Evolutionary conservation across 2,329 filamentous ascomycete species (phyloP), one percentile per base, ranked within the genome.

Genomic region (Phyllosticta citriasiana): DNA sequence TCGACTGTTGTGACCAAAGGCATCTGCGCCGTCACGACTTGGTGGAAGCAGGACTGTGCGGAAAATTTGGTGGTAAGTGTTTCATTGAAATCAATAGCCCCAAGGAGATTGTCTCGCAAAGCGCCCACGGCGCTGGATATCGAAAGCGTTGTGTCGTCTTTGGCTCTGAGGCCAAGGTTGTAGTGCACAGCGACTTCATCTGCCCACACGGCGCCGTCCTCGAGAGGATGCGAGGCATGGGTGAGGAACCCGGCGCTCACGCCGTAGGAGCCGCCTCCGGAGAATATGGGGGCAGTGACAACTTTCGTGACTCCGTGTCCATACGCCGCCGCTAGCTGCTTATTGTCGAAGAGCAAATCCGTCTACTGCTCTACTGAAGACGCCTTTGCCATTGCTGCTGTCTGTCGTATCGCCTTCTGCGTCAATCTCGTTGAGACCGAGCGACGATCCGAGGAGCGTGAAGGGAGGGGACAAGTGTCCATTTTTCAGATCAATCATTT

Each of bases 381-480:
- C 68, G 0, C 76, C 69, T 0, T 84, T 83, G 64, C 83, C 81
- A 0, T 79, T 82, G 54, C 59, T 53, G 12, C 74, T 73, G 7
- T 74, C 68, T 64, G 76, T 72, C 0, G 82, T 82, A 24, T 68
- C 70, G 1, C 66, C 63, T 57, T 88, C 86, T 4, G 78, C 77
- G 62, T 82, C 80, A 59, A 89, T 88, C 59, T 83, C 85, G 64
- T 82, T 82, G 6, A 89, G 77, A 0, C 86, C 86, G 0, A 89
- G 72, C 1, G 75, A 75, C 3, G 83, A 82, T 1, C 81, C 84
- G 30, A 87, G 82, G 1, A 82, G 83, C 2, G 83, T 85, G 63
- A 88, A 80, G 0, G 84, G 77, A 5, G 80, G 76, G 5, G 82
- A 80, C n/a, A 88, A 67, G 66, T 87, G 78, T 1, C 86, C 86